phyloP scores from a whole-genome alignment of 352 stramenopile genomes.

The Globisporangium okanoganense region DNA sequence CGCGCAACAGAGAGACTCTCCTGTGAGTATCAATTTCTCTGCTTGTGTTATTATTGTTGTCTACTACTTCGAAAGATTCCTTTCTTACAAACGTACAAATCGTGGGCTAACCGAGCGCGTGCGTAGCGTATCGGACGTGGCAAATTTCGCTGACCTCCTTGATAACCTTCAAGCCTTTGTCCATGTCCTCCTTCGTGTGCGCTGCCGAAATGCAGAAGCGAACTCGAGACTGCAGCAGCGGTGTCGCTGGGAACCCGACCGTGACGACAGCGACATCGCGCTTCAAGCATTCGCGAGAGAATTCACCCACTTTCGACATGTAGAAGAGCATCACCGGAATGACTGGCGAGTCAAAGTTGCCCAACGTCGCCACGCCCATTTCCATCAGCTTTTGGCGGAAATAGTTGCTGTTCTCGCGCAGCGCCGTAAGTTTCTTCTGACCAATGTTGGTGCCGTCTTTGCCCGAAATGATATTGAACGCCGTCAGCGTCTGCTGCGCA shows the following conservation, averaged over 20 bases:
- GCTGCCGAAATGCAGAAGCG: constrained; percentile 93
- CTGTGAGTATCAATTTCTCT: background rate
- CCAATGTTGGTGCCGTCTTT: constrained; percentile 92
- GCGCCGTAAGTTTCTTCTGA: constrained; percentile 84
- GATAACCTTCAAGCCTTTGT: constrained; percentile 78
- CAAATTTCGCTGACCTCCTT: constrained; percentile 69
- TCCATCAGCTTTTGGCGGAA: constrained; percentile 93
- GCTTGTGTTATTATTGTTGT: background rate
- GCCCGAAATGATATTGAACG: constrained; percentile 94
- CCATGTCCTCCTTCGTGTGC: constrained; percentile 86
- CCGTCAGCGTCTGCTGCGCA: constrained; percentile 58
- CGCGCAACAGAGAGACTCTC: background rate
- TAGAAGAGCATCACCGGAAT: constrained; percentile 94
- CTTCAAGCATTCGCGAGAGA: constrained; percentile 86
- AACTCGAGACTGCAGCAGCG: constrained; percentile 78
- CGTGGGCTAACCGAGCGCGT: constrained; percentile 15
- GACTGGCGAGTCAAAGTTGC: constrained; percentile 97
- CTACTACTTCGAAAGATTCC: background rate
- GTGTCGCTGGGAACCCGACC: constrained; percentile 91
- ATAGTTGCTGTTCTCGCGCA: constrained; percentile 98
- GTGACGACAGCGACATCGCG: constrained; percentile 91
- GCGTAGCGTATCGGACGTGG: constrained; percentile 26
- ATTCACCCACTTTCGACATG: constrained; percentile 88
- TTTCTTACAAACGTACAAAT: constrained; percentile 8
- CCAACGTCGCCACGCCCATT: constrained; percentile 90